Base-by-base conservation (phyloP, 805 yeast species). In the Cyberlindnera lachancei region DNA sequence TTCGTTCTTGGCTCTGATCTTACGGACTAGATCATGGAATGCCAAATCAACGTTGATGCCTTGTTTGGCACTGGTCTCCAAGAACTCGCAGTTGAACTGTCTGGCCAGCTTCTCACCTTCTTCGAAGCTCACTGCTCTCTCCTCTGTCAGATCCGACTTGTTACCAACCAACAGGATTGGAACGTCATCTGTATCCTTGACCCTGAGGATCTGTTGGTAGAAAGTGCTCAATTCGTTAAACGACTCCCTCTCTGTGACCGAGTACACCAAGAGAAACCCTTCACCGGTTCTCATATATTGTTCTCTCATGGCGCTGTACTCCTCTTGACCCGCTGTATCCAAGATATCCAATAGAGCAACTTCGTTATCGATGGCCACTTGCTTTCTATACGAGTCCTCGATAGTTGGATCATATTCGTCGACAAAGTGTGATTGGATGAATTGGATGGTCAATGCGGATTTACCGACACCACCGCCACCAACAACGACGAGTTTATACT, bases 401-500 rank as follows among this genome's bases (percentile, higher is more conserved):
- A 92, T 92, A 9, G 98, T 92, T 8, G 98, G 98, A 61, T 92
- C 98, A 52, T 92, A 92, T 56, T 92, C 98, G 57, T 88, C 96
- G 20, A 90, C 95, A 53, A 92, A 92, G 51, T 88, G 96, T 22
- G 87, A 75, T 58, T 90, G 97, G 34, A 92, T 87, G 52, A 92
- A 70, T 59, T 92, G 95, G 44, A 92, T 92, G 18, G 98, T 92
- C 42, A 92, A 65, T 6, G 98, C 97, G 16, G 94, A 81, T 59
- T 92, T 92, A 62, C 98, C 98, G 35, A 92, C 98, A 61, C 96
- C 96, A 54, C 97, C 97, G 24, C 96, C 96, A 35, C 97, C 98
- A 35, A 90, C 96, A 27, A 90, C 96, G 5, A 92, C 98, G 38
- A 92, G 63, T 55, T 94, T 87, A 57, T 79, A 90, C 59, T 88